These are phyloP conservation scores for Naumovozyma castellii DNA, from an alignment of 805 yeast species.

Conservation along the genomic window DNA sequence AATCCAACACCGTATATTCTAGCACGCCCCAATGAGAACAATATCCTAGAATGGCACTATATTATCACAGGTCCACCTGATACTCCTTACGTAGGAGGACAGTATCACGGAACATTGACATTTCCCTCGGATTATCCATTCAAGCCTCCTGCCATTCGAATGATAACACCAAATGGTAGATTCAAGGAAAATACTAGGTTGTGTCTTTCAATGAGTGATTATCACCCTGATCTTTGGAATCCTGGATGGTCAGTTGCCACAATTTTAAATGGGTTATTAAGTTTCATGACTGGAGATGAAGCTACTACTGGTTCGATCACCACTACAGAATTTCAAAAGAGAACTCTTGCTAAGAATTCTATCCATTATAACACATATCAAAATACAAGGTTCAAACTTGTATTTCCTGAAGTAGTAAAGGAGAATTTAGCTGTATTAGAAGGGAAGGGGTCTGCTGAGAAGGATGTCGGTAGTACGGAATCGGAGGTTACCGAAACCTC, in stretches of 20 bases:
- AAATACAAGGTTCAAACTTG: constrained; percentile 45
- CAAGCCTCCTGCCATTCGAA: constrained; percentile 79
- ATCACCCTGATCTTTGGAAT: constrained; percentile 88
- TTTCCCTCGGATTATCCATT: constrained; percentile 85
- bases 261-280: constrained; percentile 70
- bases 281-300: constrained; percentile 85
- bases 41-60: constrained; percentile 88
- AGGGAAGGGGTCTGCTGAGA: constrained; percentile 6
- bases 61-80: constrained; percentile 83
- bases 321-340: constrained; percentile 53
- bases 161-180: constrained; percentile 83
- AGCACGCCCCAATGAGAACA: constrained; percentile 78
- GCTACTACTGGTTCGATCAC: constrained; percentile 70
- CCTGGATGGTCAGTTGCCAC: constrained; percentile 93
- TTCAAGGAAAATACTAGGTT: constrained; percentile 69
- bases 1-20: constrained; percentile 75
- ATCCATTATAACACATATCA: constrained; percentile 46
- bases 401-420: constrained; percentile 57
- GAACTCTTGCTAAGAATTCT: constrained; percentile 47
- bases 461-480: constrained; percentile 1
- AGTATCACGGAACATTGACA: constrained; percentile 72
- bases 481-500: constrained; percentile 2
- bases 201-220: constrained; percentile 83
- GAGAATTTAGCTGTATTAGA: constrained; percentile 18
- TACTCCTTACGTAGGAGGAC: constrained; percentile 77